These are phyloP conservation scores for Neonectria hederae DNA, from an alignment of 2,329 filamentous ascomycete genomes.

Conservation along the genomic window DNA sequence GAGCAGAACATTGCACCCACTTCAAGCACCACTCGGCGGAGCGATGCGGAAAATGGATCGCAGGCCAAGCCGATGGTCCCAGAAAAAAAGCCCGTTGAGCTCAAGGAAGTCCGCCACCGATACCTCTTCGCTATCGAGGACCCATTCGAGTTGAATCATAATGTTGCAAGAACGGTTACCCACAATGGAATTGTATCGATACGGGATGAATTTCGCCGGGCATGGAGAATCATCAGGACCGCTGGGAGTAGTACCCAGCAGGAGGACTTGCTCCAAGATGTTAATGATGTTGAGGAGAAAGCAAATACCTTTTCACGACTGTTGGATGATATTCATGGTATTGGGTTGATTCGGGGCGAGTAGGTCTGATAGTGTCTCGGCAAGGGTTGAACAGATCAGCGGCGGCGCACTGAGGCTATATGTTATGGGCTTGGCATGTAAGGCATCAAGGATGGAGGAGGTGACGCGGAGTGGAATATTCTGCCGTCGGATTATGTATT, in stretches of 20 bases:
- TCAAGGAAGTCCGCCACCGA: slow-evolving; percentile 78
- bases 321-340: slow-evolving; percentile 49
- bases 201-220: slow-evolving; percentile 83
- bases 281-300: slow-evolving; percentile 47
- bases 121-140: slow-evolving; percentile 93
- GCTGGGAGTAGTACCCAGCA: slow-evolving; percentile 53
- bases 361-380: not conserved
- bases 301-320: slow-evolving; percentile 39
- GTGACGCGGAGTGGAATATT: not conserved
- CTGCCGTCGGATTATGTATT: slow-evolving; percentile 7
- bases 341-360: slow-evolving; percentile 3
- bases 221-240: slow-evolving; percentile 74
- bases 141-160: slow-evolving; percentile 88
- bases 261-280: slow-evolving; percentile 65
- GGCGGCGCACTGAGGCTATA: slow-evolving; percentile 6
- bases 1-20: slow-evolving; percentile 21
- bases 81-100: slow-evolving; percentile 49
- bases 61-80: slow-evolving; percentile 29
- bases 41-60: slow-evolving; percentile 4
- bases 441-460: not conserved
- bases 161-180: slow-evolving; percentile 86
- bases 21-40: not conserved
- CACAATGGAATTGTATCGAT: slow-evolving; percentile 84
- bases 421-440: not conserved
- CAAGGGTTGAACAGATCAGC: not conserved